Evolutionary conservation across 306 rosid genomes (phyloP).

Genomic region (Psophocarpus tetragonolobus): DNA sequence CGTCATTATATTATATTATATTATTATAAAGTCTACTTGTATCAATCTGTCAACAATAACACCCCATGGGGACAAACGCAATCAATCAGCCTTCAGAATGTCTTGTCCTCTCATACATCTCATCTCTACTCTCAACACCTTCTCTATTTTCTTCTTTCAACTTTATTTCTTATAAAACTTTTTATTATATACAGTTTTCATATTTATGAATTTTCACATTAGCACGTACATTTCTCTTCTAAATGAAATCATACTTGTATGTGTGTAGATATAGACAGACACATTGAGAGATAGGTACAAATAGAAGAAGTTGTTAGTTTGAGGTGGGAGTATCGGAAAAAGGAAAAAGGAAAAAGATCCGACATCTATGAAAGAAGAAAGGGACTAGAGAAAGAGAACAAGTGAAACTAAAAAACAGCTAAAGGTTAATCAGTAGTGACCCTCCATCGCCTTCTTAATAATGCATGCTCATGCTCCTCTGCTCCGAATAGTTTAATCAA

Average conservation of each 20-base stretch:
- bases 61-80: not conserved
- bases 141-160: not conserved
- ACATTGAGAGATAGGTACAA: not conserved
- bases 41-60: conserved; percentile 4
- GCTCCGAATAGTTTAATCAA: conserved; percentile 13
- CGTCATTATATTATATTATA: too few species aligned
- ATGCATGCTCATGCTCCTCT: not conserved
- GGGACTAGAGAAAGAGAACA: not conserved
- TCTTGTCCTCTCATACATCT: not conserved
- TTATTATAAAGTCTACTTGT: conserved; percentile 26
- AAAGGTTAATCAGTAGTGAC: too few species aligned
- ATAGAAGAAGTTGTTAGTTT: not conserved
- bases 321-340: not conserved
- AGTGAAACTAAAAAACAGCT: not conserved
- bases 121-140: too few species aligned
- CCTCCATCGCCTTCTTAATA: not conserved
- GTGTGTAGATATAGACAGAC: not conserved
- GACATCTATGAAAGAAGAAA: not conserved
- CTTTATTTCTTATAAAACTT: too few species aligned
- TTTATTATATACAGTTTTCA: too few species aligned
- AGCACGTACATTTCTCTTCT: too few species aligned
- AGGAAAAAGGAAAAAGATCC: not conserved
- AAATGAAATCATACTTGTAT: too few species aligned
- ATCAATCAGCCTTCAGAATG: not conserved
- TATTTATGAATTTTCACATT: too few species aligned